Conservation (phyloP, 176 grass and related monocot genomes). For the Rhipidocladum racemiflorum region DNA sequence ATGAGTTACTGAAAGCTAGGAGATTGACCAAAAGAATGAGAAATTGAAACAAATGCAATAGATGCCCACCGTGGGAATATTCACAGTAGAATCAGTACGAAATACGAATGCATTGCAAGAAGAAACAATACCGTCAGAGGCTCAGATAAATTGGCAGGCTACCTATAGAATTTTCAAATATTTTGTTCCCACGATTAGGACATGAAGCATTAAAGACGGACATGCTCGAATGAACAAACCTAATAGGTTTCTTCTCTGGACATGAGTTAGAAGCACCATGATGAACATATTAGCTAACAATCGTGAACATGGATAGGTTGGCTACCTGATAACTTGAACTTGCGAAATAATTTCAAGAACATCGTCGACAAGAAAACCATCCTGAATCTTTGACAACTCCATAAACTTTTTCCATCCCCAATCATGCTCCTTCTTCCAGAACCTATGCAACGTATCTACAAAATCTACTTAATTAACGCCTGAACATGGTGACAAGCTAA, state of each 20-base stretch:
- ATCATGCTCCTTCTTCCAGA: constrained; percentile 99
- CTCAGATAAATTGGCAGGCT: constrained; percentile 6
- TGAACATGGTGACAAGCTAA: constrained; percentile 9
- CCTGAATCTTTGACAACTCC: constrained; percentile 91
- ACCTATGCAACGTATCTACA: constrained; percentile 96
- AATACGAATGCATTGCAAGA: constrained; percentile 7
- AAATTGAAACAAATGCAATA: not conserved
- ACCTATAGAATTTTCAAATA: constrained; percentile 5
- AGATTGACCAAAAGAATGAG: constrained; percentile 3
- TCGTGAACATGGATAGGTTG: constrained; percentile 26
- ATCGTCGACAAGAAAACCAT: constrained; percentile 87
- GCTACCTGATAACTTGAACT: constrained; percentile 99
- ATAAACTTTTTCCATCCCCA: constrained; percentile 99
- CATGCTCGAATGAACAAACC: not conserved
- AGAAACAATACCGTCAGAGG: constrained; percentile 24
- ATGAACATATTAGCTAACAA: constrained; percentile 5
- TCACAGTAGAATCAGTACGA: not conserved
- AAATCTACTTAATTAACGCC: constrained; percentile 46
- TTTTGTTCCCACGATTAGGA: not conserved
- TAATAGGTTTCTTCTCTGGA: not conserved
- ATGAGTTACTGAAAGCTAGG: constrained; percentile 3
- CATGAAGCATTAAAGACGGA: not conserved
- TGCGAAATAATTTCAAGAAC: constrained; percentile 96
- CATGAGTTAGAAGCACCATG: constrained; percentile 23
- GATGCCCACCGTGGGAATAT: not conserved